phyloP scores from a whole-genome alignment of 345 rosid species.

The Eutrema japonicum region DNA sequence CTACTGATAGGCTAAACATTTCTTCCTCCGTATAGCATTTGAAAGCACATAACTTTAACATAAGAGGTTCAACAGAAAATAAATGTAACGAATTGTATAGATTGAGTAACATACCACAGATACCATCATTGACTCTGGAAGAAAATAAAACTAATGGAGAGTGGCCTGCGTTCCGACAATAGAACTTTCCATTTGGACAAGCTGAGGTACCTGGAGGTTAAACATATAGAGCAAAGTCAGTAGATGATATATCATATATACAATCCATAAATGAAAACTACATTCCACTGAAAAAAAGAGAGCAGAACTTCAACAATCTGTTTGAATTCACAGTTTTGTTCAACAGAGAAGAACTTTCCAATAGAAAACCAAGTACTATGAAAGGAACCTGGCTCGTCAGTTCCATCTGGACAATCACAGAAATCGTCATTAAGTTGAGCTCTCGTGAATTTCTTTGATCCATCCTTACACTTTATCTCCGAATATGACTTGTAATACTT shows the following conservation, averaged over 20 bases:
- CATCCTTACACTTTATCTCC: slow-evolving; percentile 76
- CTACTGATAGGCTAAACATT: background rate
- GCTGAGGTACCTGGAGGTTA: slow-evolving; percentile 85
- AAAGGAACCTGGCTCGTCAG: slow-evolving; percentile 85
- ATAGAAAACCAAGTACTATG: background rate
- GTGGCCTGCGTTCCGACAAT: slow-evolving; percentile 82
- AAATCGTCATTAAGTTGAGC: slow-evolving; percentile 91
- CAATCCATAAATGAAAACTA: background rate
- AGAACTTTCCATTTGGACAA: slow-evolving; percentile 84
- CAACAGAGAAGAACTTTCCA: too few species aligned
- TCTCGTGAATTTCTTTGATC: slow-evolving; percentile 73
- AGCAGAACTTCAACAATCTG: background rate
- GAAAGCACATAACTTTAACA: slow-evolving; percentile 3
- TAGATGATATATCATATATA: background rate
- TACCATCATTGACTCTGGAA: slow-evolving; percentile 94
- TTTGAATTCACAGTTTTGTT: background rate
- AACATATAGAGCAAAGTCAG: slow-evolving; percentile 2
- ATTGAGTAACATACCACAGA: slow-evolving; percentile 66
- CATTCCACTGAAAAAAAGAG: background rate
- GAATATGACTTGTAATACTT: slow-evolving; percentile 72
- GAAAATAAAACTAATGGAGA: slow-evolving; percentile 64
- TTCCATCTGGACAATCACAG: slow-evolving; percentile 91
- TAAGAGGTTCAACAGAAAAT: background rate
- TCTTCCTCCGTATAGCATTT: background rate
- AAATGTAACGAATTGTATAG: background rate